Evolutionary conservation across 768 basidiomycete genomes (phyloP).

Genomic region (Pleurotus djamor): DNA sequence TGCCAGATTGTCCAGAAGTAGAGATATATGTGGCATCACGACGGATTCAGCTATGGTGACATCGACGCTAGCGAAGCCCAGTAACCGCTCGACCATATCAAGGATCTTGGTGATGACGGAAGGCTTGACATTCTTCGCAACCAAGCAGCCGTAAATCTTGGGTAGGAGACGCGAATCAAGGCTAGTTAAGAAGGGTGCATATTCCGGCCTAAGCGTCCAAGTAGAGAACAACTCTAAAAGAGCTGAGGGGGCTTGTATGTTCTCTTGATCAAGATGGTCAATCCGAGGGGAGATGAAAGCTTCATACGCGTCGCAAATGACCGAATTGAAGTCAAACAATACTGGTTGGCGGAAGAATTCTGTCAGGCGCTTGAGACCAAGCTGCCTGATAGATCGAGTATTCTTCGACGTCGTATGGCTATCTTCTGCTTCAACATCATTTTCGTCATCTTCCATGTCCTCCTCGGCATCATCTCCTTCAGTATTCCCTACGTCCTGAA

Average conservation of each 20-base stretch:
- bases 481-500: slow-evolving; percentile 25
- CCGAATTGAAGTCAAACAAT: slow-evolving; percentile 73
- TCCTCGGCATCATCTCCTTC: slow-evolving; percentile 34
- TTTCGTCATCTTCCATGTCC: slow-evolving; percentile 31
- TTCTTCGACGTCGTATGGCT: slow-evolving; percentile 31
- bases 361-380: slow-evolving; percentile 81
- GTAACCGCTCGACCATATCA: slow-evolving; percentile 78
- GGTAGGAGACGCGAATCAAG: slow-evolving; percentile 70
- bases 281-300: slow-evolving; percentile 84
- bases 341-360: slow-evolving; percentile 84
- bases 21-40: slow-evolving; percentile 68
- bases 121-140: slow-evolving; percentile 85
- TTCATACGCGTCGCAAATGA: slow-evolving; percentile 63
- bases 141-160: slow-evolving; percentile 79
- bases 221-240: slow-evolving; percentile 81
- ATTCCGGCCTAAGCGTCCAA: slow-evolving; percentile 64
- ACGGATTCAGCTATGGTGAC: slow-evolving; percentile 46
- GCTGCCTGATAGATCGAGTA: slow-evolving; percentile 69
- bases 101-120: slow-evolving; percentile 77
- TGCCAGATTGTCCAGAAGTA: slow-evolving; percentile 71
- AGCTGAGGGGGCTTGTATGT: slow-evolving; percentile 88
- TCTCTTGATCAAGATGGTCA: slow-evolving; percentile 71
- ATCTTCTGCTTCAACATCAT: slow-evolving; percentile 12
- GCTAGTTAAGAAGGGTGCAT: slow-evolving; percentile 62
- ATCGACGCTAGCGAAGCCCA: slow-evolving; percentile 53